Percentiles rank a stretch among this genome's conserved stretches.
These are phyloP conservation scores for Themeda triandra DNA, from an alignment of 176 grass and related monocot genomes.

Conservation along the genomic window DNA sequence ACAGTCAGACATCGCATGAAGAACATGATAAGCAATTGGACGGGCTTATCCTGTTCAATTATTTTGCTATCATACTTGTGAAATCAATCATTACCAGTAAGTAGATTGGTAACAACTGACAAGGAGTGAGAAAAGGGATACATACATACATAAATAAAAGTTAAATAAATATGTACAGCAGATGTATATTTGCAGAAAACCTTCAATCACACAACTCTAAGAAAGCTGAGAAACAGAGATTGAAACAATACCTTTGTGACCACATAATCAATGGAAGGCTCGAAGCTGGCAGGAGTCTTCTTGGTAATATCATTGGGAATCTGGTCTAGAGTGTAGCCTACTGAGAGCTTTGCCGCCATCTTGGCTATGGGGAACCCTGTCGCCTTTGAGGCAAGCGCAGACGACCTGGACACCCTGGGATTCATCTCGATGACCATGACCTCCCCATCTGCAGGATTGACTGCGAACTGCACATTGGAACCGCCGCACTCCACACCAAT, in stretches of 20 bases:
- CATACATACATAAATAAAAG: neutral
- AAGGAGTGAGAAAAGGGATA: neutral
- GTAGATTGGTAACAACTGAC: neutral
- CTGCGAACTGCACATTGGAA: constrained; percentile 91
- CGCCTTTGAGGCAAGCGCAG: constrained; percentile 80
- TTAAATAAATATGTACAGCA: neutral
- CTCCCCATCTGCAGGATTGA: constrained; percentile 89
- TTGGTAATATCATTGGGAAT: constrained; percentile 99
- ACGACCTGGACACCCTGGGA: constrained; percentile 93
- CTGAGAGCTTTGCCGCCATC: constrained; percentile 94
- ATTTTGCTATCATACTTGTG: neutral
- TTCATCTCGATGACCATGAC: constrained; percentile 99
- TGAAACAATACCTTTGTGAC: constrained; percentile 77
- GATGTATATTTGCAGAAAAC: neutral
- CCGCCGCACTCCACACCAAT: constrained; percentile 98
- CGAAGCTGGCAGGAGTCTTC: constrained; percentile 99
- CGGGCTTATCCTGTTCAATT: neutral
- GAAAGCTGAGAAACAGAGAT: constrained; percentile 7
- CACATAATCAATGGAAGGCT: constrained; percentile 97
- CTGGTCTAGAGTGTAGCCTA: constrained; percentile 93
- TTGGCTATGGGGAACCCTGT: constrained; percentile 97
- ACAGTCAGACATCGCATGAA: neutral
- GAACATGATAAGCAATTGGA: neutral
- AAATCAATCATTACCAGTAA: neutral
- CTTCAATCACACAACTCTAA: neutral